A percentile compares a stretch with the other conserved stretches of the same genome.
Evolutionary conservation across 2,329 filamentous ascomycete genomes (phyloP).

Genomic region (Penicillium nordicum): DNA sequence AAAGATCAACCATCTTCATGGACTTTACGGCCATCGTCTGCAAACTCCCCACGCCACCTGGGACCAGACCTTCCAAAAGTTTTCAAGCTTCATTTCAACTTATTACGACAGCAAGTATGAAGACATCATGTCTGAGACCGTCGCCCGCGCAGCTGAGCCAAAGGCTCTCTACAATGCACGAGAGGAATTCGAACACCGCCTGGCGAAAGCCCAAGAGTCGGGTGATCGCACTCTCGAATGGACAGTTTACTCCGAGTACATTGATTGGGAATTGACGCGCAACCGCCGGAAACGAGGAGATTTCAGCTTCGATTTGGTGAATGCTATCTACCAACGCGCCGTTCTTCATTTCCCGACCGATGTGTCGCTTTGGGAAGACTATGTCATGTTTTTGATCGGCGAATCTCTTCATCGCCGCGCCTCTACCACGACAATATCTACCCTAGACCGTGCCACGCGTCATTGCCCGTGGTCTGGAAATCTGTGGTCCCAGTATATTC

Average conservation of each 20-base stretch:
- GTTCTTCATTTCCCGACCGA: constrained; percentile 70
- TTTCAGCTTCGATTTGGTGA: constrained; percentile 54
- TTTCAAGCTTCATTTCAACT: constrained; percentile 58
- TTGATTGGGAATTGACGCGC: constrained; percentile 77
- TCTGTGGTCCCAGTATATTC: constrained; percentile 85
- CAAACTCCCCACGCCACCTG: constrained; percentile 58
- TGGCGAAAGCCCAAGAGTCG: constrained; percentile 51
- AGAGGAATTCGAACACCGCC: constrained; percentile 52
- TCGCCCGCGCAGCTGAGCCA: constrained; percentile 49
- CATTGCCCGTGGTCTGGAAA: constrained; percentile 92
- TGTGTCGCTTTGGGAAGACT: constrained; percentile 77
- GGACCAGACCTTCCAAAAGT: constrained; percentile 57
- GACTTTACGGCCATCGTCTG: constrained; percentile 54
- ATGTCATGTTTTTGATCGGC: constrained; percentile 67
- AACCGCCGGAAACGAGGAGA: constrained; percentile 52
- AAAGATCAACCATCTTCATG: constrained; percentile 49
- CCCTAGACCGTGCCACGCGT: constrained; percentile 75
- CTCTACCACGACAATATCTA: constrained; percentile 57
- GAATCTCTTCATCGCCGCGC: constrained; percentile 48
- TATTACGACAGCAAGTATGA: constrained; percentile 56
- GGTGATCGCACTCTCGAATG: constrained; percentile 54
- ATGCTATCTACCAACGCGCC: constrained; percentile 72
- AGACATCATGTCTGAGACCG: constrained; percentile 55
- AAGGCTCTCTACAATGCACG: constrained; percentile 54
- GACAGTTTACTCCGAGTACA: constrained; percentile 61